Conservation (phyloP, 1,139 yeast genomes). For the Wickerhamomyces sp. region DNA sequence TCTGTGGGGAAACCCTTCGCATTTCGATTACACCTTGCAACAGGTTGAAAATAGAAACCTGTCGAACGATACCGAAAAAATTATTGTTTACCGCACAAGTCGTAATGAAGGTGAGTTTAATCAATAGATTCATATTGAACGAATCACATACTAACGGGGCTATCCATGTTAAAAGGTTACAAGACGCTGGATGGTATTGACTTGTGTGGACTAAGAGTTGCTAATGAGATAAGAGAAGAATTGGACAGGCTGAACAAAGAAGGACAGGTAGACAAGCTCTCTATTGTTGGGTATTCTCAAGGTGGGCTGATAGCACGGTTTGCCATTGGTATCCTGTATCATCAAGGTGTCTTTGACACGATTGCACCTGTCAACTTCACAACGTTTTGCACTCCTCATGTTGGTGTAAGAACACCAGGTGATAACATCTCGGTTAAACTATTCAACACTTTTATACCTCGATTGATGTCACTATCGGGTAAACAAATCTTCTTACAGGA, state of each 20-base stretch:
- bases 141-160: not conserved
- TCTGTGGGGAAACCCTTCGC: conserved; percentile 73
- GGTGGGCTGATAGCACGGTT: conserved; percentile 80
- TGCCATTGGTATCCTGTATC: conserved; percentile 64
- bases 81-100: conserved; percentile 52
- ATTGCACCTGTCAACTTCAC: conserved; percentile 54
- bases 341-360: conserved; percentile 45
- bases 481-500: conserved; percentile 67
- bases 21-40: conserved; percentile 52
- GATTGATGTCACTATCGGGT: conserved; percentile 64
- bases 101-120: conserved; percentile 41
- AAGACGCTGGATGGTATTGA: conserved; percentile 84
- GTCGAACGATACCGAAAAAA: conserved; percentile 14
- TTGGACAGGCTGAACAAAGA: conserved; percentile 31
- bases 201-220: conserved; percentile 73
- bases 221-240: conserved; percentile 55
- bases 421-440: conserved; percentile 36
- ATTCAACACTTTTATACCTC: conserved; percentile 59
- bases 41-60: conserved; percentile 15
- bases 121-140: not conserved
- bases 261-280: conserved; percentile 44
- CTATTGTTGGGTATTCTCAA: conserved; percentile 74
- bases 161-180: conserved; percentile 31
- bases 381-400: conserved; percentile 80
- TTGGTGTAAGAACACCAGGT: conserved; percentile 69